A percentile compares a stretch with the other conserved stretches of the same genome.
These are phyloP conservation scores for Geotrichum histeridarum DNA, from an alignment of 1,139 yeast species.

Conservation along the genomic window DNA sequence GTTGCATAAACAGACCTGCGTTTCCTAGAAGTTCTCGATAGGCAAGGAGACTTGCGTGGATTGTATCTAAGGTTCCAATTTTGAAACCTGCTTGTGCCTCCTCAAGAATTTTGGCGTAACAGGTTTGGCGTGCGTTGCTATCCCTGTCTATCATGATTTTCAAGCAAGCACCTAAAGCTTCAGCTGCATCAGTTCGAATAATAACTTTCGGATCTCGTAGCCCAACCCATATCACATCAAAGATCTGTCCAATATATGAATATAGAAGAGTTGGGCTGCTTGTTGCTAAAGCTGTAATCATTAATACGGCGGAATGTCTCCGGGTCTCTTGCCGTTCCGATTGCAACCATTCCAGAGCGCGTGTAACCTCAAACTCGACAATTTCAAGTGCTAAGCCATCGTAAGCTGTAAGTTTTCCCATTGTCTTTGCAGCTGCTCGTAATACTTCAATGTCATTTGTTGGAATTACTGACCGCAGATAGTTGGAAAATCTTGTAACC, in stretches of 20 bases:
- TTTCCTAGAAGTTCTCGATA: constrained; percentile 71
- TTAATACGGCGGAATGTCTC: constrained; percentile 85
- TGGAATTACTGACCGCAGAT: constrained; percentile 72
- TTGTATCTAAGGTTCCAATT: constrained; percentile 54
- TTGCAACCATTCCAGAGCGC: constrained; percentile 87
- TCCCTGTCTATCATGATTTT: constrained; percentile 77
- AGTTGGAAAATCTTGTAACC: constrained; percentile 85
- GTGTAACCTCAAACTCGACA: constrained; percentile 85
- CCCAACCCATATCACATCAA: constrained; percentile 84
- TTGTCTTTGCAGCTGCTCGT: constrained; percentile 77
- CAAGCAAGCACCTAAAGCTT: constrained; percentile 71
- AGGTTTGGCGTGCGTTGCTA: constrained; percentile 58
- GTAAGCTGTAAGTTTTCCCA: constrained; percentile 84
- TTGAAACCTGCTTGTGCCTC: constrained; percentile 42
- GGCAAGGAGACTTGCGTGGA: constrained; percentile 82
- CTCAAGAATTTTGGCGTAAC: constrained; percentile 69
- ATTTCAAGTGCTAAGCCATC: constrained; percentile 89
- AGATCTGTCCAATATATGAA: constrained; percentile 69
- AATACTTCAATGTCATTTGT: constrained; percentile 79
- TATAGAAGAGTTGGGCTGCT: constrained; percentile 83
- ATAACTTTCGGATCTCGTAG: constrained; percentile 69
- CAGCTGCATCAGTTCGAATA: constrained; percentile 80
- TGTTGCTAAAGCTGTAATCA: constrained; percentile 76
- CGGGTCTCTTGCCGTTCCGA: constrained; percentile 71
- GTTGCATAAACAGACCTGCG: constrained; percentile 62